These are phyloP conservation scores for Lasiosphaeria hispida DNA, from an alignment of 495 filamentous ascomycete species.

Conservation along the genomic window DNA sequence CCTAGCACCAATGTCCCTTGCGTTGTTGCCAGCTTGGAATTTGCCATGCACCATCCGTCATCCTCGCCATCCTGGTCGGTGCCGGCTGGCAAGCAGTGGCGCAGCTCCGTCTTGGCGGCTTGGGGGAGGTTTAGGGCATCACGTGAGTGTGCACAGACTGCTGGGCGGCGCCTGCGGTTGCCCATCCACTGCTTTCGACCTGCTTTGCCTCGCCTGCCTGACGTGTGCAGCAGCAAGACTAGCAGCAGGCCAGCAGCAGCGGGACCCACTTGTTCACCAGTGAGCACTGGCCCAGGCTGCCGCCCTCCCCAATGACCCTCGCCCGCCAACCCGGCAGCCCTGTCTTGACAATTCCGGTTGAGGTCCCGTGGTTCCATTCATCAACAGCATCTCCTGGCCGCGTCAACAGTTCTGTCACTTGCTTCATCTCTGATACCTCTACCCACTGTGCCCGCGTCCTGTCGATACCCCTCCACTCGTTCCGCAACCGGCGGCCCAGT, in stretches of 20 bases:
- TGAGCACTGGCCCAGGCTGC: slow-evolving; percentile 15
- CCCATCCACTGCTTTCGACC: neutral
- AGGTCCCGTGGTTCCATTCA: slow-evolving; percentile 25
- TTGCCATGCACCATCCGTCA: slow-evolving; percentile 18
- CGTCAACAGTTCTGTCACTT: neutral
- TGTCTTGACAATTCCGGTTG: slow-evolving; percentile 19
- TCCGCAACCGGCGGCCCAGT: neutral
- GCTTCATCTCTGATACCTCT: neutral
- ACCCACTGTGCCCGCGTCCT: neutral
- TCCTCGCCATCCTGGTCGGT: slow-evolving; percentile 4
- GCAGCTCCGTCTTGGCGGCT: neutral
- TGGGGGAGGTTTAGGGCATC: slow-evolving; percentile 13
- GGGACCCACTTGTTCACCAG: slow-evolving; percentile 1
- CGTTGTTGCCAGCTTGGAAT: slow-evolving; percentile 18
- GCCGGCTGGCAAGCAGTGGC: slow-evolving; percentile 15
- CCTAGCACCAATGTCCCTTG: neutral
- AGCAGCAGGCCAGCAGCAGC: slow-evolving; percentile 14
- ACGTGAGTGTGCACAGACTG: slow-evolving; percentile 26
- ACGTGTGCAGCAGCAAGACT: slow-evolving; percentile 26
- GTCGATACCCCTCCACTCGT: too few species aligned
- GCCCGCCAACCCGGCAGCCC: slow-evolving; percentile 17
- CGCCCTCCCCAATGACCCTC: slow-evolving; percentile 16
- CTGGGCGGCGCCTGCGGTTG: slow-evolving; percentile 14
- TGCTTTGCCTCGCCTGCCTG: slow-evolving; percentile 15
- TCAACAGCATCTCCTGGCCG: neutral